Conservation (phyloP, 2,329 filamentous ascomycete genomes). For the Colletotrichum sp. region DNA sequence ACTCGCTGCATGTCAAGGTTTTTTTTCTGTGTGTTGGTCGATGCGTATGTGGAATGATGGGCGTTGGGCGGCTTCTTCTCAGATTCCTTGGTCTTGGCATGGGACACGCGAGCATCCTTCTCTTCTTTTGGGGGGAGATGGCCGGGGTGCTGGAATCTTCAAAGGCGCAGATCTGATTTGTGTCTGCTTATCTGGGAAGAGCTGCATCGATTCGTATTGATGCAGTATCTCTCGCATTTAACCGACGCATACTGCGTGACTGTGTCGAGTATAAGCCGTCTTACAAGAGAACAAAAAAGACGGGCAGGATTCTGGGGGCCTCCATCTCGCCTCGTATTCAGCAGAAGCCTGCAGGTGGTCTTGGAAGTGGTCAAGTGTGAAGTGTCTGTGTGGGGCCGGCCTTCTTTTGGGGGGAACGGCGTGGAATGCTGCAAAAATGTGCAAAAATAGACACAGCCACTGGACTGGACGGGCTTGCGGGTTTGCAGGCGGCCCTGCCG, state of each 20-base stretch:
- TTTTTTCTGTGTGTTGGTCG: neutral
- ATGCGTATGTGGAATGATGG: neutral
- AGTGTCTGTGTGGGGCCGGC: neutral
- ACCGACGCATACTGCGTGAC: neutral
- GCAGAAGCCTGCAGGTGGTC: neutral
- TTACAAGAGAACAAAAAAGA: neutral
- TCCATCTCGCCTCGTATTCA: conserved; percentile 10
- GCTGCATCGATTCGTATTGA: neutral
- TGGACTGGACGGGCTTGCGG: neutral
- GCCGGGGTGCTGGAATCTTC: neutral
- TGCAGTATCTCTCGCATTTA: neutral
- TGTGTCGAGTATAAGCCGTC: neutral
- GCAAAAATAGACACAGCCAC: conserved; percentile 21
- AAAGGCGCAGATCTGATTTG: neutral
- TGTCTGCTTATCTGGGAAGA: neutral
- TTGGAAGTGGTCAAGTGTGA: neutral
- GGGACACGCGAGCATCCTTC: neutral
- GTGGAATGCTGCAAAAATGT: neutral
- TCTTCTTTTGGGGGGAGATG: neutral
- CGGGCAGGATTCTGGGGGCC: neutral
- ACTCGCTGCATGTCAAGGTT: neutral
- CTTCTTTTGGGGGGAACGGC: neutral
- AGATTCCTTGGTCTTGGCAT: neutral
- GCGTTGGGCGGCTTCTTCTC: neutral
- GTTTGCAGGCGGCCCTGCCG: conserved; percentile 6